phyloP scores from a whole-genome alignment of 1,139 yeast genomes.

The Pichia sp. region DNA sequence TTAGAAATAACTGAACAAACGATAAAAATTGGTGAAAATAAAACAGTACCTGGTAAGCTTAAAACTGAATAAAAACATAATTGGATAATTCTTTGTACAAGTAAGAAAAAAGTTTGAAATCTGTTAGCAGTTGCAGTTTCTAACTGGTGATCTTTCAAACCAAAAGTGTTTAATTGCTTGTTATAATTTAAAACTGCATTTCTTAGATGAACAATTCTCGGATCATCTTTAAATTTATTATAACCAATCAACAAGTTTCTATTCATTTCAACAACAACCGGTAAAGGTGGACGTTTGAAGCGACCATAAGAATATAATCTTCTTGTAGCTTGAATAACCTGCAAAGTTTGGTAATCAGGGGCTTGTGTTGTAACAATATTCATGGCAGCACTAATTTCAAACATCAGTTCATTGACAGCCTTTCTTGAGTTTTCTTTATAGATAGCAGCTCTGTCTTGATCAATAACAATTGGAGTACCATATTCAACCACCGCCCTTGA shows the following conservation, averaged over 20 bases:
- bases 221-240: conserved; percentile 51
- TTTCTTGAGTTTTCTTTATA: conserved; percentile 52
- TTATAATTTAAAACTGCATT: conserved; percentile 50
- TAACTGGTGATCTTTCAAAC: conserved; percentile 67
- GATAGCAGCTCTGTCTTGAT: conserved; percentile 43
- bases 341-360: conserved; percentile 67
- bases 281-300: conserved; percentile 42
- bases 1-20: conserved; percentile 49
- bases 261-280: conserved; percentile 66
- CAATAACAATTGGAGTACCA: conserved; percentile 61
- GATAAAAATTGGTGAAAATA: conserved; percentile 63
- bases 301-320: conserved; percentile 49
- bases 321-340: conserved; percentile 72
- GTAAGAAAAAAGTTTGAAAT: conserved; percentile 33
- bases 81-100: conserved; percentile 35
- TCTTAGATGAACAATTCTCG: conserved; percentile 47
- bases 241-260: conserved; percentile 63
- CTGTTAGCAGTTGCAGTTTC: conserved; percentile 41
- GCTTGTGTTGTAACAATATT: conserved; percentile 70
- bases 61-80: conserved; percentile 36
- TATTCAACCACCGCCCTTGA: conserved; percentile 73
- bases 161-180: conserved; percentile 44
- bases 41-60: conserved; percentile 60
- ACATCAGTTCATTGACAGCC: conserved; percentile 51
- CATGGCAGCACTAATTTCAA: conserved; percentile 49